Conservation (phyloP, 805 yeast genomes). For the Maudiozyma barnettii region DNA sequence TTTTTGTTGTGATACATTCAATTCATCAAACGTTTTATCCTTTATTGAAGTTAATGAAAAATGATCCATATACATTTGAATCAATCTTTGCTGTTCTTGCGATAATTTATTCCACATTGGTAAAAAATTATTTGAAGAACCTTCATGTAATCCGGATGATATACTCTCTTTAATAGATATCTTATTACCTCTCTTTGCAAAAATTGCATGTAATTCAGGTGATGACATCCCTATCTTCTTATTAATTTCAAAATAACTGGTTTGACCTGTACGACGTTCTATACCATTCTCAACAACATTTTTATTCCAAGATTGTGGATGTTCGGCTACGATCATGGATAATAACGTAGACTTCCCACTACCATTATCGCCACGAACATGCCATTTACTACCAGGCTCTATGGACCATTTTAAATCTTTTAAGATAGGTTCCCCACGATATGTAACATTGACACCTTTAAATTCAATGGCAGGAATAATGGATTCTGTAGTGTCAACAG, state of each 20-base stretch:
- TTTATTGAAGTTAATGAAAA: constrained; percentile 35
- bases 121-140: constrained; percentile 39
- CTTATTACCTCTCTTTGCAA: constrained; percentile 39
- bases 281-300: constrained; percentile 52
- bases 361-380: constrained; percentile 82
- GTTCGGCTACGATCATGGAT: constrained; percentile 83
- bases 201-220: constrained; percentile 88
- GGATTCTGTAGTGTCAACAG: constrained; percentile 9
- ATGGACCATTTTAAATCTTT: constrained; percentile 57
- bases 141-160: constrained; percentile 66
- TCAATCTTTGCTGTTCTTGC: constrained; percentile 27
- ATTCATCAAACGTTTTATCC: constrained; percentile 39
- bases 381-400: constrained; percentile 72
- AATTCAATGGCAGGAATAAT: constrained; percentile 36
- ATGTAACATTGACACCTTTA: constrained; percentile 52
- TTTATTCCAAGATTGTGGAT: constrained; percentile 90
- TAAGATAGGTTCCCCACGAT: constrained; percentile 53
- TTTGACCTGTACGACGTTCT: constrained; percentile 62
- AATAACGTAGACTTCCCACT: constrained; percentile 87
- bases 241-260: constrained; percentile 72
- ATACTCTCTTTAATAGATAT: constrained; percentile 49
- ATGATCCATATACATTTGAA: constrained; percentile 36
- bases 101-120: constrained; percentile 37
- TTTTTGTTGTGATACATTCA: constrained; percentile 69
- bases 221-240: constrained; percentile 74